These are phyloP conservation scores for Geotrichum aggregatum DNA, from an alignment of 1,139 yeast species.

Conservation along the genomic window DNA sequence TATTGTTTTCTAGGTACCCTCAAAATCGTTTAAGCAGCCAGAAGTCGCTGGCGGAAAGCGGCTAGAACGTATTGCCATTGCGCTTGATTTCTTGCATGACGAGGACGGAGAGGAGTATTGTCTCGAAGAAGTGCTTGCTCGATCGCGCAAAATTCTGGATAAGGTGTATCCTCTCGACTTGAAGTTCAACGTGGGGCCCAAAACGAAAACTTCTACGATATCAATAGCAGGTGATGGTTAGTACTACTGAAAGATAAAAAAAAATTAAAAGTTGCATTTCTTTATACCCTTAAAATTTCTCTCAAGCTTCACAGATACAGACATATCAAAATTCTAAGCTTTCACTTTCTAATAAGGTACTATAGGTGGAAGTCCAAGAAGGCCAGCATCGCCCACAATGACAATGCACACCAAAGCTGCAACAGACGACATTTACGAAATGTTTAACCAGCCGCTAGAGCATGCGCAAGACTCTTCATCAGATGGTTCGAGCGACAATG, in stretches of 20 bases:
- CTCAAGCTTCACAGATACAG: too few relatives aligned
- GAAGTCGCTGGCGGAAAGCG: conserved; percentile 41
- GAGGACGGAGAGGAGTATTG: conserved; percentile 51
- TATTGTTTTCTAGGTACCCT: not conserved
- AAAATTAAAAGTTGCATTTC: not conserved
- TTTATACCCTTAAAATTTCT: too few relatives aligned
- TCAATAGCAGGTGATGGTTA: conserved; percentile 29
- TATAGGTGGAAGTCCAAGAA: conserved; percentile 21
- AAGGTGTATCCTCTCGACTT: conserved; percentile 21
- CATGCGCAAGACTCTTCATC: not conserved
- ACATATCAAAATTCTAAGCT: too few relatives aligned
- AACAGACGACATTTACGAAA: conserved; percentile 64
- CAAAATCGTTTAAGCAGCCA: conserved; percentile 10
- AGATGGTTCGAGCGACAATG: not conserved
- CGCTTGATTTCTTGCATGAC: conserved; percentile 44
- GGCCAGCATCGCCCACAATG: conserved; percentile 59
- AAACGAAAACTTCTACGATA: conserved; percentile 23
- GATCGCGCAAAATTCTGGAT: conserved; percentile 39
- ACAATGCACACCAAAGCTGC: conserved; percentile 76
- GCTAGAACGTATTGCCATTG: conserved; percentile 57
- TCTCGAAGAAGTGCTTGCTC: conserved; percentile 60
- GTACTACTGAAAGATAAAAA: not conserved
- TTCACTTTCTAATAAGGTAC: conserved; percentile 13
- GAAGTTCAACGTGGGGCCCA: too few relatives aligned
- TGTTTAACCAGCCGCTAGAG: conserved; percentile 66